A percentile compares a stretch with the other conserved stretches of the same genome.
These are phyloP conservation scores for Aspergillus puulaauensis DNA, from an alignment of 2,329 filamentous ascomycete genomes.

Conservation along the genomic window DNA sequence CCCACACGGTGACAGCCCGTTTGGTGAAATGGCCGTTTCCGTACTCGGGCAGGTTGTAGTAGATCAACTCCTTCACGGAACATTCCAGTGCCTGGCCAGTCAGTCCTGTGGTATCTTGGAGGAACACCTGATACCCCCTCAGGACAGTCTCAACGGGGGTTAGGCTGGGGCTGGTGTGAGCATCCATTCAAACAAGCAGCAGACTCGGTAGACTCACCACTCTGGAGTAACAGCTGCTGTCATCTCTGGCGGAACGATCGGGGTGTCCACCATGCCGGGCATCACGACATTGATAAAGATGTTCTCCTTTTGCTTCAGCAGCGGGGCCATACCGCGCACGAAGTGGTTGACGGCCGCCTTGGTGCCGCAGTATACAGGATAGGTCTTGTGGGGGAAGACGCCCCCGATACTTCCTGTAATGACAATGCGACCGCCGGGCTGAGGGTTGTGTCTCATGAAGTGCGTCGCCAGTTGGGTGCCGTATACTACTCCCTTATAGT, in stretches of 20 bases:
- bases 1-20: slow-evolving; percentile 50
- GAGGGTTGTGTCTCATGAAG: slow-evolving; percentile 53
- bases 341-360: slow-evolving; percentile 51
- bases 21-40: slow-evolving; percentile 45
- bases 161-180: slow-evolving; percentile 20
- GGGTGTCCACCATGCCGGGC: slow-evolving; percentile 49
- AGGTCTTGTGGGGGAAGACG: slow-evolving; percentile 45
- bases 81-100: slow-evolving; percentile 49
- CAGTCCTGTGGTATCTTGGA: slow-evolving; percentile 44
- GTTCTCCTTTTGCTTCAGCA: slow-evolving; percentile 48
- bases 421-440: slow-evolving; percentile 46
- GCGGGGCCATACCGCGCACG: slow-evolving; percentile 38
- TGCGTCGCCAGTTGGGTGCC: slow-evolving; percentile 52
- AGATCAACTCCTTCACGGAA: slow-evolving; percentile 43
- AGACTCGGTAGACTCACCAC: slow-evolving; percentile 16
- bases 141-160: slow-evolving; percentile 49
- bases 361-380: slow-evolving; percentile 53
- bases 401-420: slow-evolving; percentile 46
- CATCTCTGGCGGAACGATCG: slow-evolving; percentile 47
- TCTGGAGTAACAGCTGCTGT: slow-evolving; percentile 41
- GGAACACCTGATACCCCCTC: slow-evolving; percentile 45
- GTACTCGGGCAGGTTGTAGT: slow-evolving; percentile 36
- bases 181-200: too few species aligned
- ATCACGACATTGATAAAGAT: slow-evolving; percentile 51
- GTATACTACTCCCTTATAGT: slow-evolving; percentile 54